phyloP scores from a whole-genome alignment of 176 grass and related monocot genomes.

The Oryza australiensis region DNA sequence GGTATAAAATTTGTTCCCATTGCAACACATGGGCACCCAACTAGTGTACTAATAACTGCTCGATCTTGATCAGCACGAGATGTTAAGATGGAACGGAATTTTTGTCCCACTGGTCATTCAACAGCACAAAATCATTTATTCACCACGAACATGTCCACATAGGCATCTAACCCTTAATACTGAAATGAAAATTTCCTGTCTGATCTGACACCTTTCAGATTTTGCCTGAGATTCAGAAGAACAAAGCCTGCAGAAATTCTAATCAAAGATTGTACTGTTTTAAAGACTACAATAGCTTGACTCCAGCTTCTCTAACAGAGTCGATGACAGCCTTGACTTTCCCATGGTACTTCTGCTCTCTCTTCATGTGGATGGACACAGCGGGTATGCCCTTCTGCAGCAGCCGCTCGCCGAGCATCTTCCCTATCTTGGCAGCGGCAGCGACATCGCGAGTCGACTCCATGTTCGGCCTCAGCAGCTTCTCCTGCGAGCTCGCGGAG shows the following conservation, averaged over 20 bases:
- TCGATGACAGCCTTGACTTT: conserved; percentile 81
- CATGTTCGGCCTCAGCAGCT: conserved; percentile 61
- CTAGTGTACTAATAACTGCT: too few relatives aligned
- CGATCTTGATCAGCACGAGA: too few relatives aligned
- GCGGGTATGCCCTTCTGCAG: conserved; percentile 79
- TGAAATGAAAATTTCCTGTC: neutral
- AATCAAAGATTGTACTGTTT: neutral
- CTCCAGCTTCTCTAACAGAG: conserved; percentile 69
- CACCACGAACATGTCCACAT: neutral
- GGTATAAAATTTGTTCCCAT: too few relatives aligned
- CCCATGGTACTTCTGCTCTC: conserved; percentile 85
- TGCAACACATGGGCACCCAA: too few relatives aligned
- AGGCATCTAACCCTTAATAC: neutral
- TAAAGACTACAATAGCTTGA: conserved; percentile 55
- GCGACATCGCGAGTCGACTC: conserved; percentile 70
- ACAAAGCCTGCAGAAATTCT: neutral
- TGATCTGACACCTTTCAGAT: neutral
- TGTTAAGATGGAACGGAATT: too few relatives aligned
- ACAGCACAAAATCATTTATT: conserved; percentile 26
- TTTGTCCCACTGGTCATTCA: neutral
- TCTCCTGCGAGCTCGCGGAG: conserved; percentile 82
- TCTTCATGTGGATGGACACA: conserved; percentile 67
- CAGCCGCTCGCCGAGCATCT: conserved; percentile 75
- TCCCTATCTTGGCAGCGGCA: conserved; percentile 72
- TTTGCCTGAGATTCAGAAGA: neutral